Base-by-base conservation (phyloP, 768 basidiomycete genomes). In the Naganishia friedmannii region DNA sequence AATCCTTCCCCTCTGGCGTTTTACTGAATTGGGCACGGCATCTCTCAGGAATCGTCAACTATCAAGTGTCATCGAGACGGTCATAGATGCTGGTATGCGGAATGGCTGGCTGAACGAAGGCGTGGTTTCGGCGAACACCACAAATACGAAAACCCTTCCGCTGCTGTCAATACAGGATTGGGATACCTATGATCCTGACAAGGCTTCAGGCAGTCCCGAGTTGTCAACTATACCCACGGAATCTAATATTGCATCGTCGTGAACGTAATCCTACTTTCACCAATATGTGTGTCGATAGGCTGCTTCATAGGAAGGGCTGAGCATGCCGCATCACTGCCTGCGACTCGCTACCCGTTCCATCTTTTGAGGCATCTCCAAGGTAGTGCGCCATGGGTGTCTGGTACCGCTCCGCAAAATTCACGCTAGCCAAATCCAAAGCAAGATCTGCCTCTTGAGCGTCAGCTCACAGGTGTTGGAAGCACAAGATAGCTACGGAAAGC, bases 31-130 rank as follows among this genome's bases (percentile, higher is more conserved):
- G 21, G 9, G 17, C 4, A 17, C 37, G n/a, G 19, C 10, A 42
- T 6, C 51, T 26, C 29, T 1, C n/a, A 69, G 68, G 48, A 69
- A 69, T 58, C 31, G 45, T 2, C 56, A 69, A 32, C 51, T 69
- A 21, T 58, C 56, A 23, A 63, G 46, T 32, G 53, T 69, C 57
- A 60, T 69, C 13, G 46, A 58, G 53, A 58, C 68, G 34, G 68
- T 69, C 4, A 34, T 69, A 46, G 56, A 69, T 63, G 68, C 68
- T 10, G 68, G 68, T 10, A 58, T 51, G 51, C 56, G 68, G 46
- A 69, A 69, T 23, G 68, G 68, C 4, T 69, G 68, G 68, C 32
- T 69, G 6, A 45, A 28, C 29, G 23, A 63, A 13, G 32, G 26
- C 42, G 26, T 26, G 13, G 19, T 6, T 13, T 29, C 23, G 19